These are phyloP conservation scores for Pleurotus giganteus DNA, from an alignment of 768 basidiomycete species.

Conservation along the genomic window DNA sequence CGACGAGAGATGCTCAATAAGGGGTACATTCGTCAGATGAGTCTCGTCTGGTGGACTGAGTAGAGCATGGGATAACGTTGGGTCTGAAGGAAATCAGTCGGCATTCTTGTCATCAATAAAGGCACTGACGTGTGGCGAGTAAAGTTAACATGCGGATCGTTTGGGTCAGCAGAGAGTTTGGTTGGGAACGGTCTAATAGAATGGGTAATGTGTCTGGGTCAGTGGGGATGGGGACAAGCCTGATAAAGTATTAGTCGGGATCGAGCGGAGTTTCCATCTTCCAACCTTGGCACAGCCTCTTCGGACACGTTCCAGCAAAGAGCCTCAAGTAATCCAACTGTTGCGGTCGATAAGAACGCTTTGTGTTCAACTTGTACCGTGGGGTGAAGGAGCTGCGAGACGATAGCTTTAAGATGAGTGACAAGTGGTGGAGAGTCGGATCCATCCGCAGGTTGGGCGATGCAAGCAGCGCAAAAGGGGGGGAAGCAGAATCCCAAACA, in stretches of 20 bases:
- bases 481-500: conserved; percentile 48
- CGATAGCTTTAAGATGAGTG: conserved; percentile 35
- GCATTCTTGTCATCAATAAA: neutral
- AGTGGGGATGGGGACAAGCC: conserved; percentile 37
- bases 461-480: conserved; percentile 36
- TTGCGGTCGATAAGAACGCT: conserved; percentile 35
- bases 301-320: conserved; percentile 48
- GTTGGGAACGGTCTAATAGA: conserved; percentile 51
- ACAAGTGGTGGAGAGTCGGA: conserved; percentile 31
- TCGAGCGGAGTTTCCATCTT: no score
- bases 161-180: conserved; percentile 47
- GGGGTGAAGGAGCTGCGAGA: conserved; percentile 38
- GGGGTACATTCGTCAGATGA: conserved; percentile 27
- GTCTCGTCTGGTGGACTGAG: conserved; percentile 33
- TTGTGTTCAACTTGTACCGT: conserved; percentile 21
- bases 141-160: conserved; percentile 50
- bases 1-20: conserved; percentile 49
- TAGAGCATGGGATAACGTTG: conserved; percentile 38
- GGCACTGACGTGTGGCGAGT: conserved; percentile 51
- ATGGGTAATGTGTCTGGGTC: conserved; percentile 40
- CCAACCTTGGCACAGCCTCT: conserved; percentile 38
- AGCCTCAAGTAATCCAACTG: conserved; percentile 49
- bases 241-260: conserved; percentile 18
- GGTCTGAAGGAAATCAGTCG: conserved; percentile 32
- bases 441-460: conserved; percentile 25